Percentiles rank a stretch among this genome's conserved stretches.
These are phyloP conservation scores for Teunomyces atbi DNA, from an alignment of 805 yeast genomes.

Conservation along the genomic window DNA sequence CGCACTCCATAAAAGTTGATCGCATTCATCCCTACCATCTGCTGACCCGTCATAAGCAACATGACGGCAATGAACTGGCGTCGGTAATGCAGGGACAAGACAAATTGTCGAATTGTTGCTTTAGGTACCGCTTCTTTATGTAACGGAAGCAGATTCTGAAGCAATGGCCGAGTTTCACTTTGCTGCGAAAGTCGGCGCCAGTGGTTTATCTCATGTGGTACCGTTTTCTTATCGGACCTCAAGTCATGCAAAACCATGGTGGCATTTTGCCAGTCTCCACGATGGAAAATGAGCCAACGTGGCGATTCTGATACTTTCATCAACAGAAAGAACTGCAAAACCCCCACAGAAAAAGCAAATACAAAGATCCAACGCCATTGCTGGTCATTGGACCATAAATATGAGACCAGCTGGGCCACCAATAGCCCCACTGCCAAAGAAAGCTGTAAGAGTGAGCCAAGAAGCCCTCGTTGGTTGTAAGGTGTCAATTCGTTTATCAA, in stretches of 20 bases:
- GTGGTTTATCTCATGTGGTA: constrained; percentile 34
- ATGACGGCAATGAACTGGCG: constrained; percentile 29
- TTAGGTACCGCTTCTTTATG: background rate
- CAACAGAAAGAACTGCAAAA: constrained; percentile 28
- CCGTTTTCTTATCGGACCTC: constrained; percentile 30
- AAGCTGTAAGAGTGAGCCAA: constrained; percentile 40
- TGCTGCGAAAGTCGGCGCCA: constrained; percentile 29
- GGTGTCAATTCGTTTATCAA: constrained; percentile 41
- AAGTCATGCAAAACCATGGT: constrained; percentile 24
- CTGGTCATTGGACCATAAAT: constrained; percentile 32
- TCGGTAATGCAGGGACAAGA: constrained; percentile 18
- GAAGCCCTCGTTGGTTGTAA: constrained; percentile 37
- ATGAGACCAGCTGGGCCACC: constrained; percentile 31
- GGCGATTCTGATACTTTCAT: constrained; percentile 41
- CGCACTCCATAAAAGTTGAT: constrained; percentile 25
- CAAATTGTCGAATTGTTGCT: constrained; percentile 11
- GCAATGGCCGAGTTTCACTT: background rate
- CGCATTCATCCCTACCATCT: constrained; percentile 30
- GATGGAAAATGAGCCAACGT: constrained; percentile 38
- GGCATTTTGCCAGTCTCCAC: constrained; percentile 29
- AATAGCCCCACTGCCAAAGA: constrained; percentile 40
- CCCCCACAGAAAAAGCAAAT: constrained; percentile 23
- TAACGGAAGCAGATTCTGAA: background rate
- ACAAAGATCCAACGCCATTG: constrained; percentile 38
- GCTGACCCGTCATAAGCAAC: constrained; percentile 38